Evolutionary conservation across 2,329 filamentous ascomycete genomes (phyloP).

Genomic region (Microdochium trichocladiopsis): DNA sequence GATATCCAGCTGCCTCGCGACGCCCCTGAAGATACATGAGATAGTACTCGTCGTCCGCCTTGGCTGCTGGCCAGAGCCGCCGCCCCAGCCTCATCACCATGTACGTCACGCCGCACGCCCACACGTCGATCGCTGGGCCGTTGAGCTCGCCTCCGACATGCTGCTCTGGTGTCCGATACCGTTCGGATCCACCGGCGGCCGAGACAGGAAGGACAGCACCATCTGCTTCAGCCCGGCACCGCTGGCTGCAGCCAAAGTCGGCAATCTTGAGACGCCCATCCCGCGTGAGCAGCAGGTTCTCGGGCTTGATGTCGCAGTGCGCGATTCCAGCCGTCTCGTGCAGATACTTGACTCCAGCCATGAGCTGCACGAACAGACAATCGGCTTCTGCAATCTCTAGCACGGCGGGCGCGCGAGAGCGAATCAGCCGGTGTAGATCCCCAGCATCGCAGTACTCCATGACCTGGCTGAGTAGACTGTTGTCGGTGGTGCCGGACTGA

Average conservation of each 20-base stretch:
- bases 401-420: background rate
- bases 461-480: background rate
- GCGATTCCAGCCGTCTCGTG: background rate
- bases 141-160: background rate
- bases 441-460: background rate
- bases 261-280: background rate
- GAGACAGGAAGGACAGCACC: background rate
- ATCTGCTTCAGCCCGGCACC: background rate
- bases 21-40: background rate
- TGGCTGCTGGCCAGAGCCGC: background rate
- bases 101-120: background rate
- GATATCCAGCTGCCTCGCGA: background rate
- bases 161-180: background rate
- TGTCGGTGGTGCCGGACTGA: background rate
- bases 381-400: background rate
- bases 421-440: background rate
- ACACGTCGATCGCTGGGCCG: background rate
- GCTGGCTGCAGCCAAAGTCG: background rate
- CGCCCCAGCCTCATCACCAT: background rate
- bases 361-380: background rate
- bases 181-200: background rate
- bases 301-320: background rate
- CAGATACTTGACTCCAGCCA: background rate
- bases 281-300: background rate
- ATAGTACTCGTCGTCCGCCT: background rate